These are phyloP conservation scores for Besnoitia besnoiti DNA, from an alignment of 169 alveolate species.

Conservation along the genomic window DNA sequence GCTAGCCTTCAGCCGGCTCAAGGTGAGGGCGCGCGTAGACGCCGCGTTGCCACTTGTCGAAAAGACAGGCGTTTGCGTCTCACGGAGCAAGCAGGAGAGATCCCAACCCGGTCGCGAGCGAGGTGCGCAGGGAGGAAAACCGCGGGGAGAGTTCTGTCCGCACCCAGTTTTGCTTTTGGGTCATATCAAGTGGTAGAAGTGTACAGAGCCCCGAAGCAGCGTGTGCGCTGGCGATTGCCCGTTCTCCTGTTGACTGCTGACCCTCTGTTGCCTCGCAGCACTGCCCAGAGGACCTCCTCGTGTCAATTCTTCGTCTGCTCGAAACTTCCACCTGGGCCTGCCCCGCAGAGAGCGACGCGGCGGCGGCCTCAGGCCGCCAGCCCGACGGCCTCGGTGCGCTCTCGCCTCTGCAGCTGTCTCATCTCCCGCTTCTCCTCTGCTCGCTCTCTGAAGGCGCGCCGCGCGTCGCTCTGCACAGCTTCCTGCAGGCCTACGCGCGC, in stretches of 20 bases:
- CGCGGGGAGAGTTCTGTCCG: no score
- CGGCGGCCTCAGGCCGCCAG: neutral
- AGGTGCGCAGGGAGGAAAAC: no score
- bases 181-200: no score
- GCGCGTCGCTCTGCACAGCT: neutral
- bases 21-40: neutral
- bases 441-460: neutral
- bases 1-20: slow-evolving; percentile 26
- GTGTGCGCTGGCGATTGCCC: neutral
- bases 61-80: no score
- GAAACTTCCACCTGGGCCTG: neutral
- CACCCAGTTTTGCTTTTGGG: no score
- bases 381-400: neutral
- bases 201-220: no score
- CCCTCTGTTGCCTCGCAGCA: neutral
- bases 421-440: neutral
- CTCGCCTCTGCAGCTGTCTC: slow-evolving; percentile 9
- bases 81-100: no score
- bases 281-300: neutral
- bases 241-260: neutral
- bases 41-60: no score
- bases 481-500: neutral
- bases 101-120: no score
- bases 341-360: neutral
- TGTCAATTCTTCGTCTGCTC: neutral